These are phyloP conservation scores for Corymbia maculata DNA, from an alignment of 345 rosid genomes.

Conservation along the genomic window DNA sequence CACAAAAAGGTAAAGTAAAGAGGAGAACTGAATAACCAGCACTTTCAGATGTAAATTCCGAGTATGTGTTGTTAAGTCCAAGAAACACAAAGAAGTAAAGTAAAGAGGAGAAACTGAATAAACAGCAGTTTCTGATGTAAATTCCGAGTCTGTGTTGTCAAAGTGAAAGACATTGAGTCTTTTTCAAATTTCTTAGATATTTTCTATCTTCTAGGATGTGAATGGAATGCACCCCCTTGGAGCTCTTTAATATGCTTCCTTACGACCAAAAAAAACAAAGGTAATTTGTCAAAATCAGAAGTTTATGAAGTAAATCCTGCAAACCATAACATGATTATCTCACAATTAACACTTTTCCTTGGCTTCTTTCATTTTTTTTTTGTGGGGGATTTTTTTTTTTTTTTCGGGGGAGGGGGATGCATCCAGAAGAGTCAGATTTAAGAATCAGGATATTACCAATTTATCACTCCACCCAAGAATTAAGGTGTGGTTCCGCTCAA, in stretches of 20 bases:
- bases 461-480: constrained; percentile 84
- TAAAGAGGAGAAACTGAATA: not conserved
- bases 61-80: not conserved
- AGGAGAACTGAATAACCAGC: not conserved
- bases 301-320: not conserved
- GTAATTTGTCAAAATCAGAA: not conserved
- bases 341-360: not conserved
- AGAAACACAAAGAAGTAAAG: not conserved
- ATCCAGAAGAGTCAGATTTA: not conserved
- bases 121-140: not conserved
- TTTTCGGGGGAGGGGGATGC: not conserved
- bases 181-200: not conserved
- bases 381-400: no score
- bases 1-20: not conserved
- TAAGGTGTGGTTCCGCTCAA: constrained; percentile 64
- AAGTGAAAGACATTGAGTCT: not conserved
- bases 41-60: not conserved
- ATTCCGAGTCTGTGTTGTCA: not conserved
- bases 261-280: not conserved
- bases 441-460: constrained; percentile 38
- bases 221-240: not conserved
- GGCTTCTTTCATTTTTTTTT: not conserved
- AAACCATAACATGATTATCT: not conserved
- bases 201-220: not conserved
- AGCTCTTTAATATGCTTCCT: not conserved